Evolutionary conservation across 192 early-diverging fungal species (phyloP).

Genomic region (Linnemannia hyalina): DNA sequence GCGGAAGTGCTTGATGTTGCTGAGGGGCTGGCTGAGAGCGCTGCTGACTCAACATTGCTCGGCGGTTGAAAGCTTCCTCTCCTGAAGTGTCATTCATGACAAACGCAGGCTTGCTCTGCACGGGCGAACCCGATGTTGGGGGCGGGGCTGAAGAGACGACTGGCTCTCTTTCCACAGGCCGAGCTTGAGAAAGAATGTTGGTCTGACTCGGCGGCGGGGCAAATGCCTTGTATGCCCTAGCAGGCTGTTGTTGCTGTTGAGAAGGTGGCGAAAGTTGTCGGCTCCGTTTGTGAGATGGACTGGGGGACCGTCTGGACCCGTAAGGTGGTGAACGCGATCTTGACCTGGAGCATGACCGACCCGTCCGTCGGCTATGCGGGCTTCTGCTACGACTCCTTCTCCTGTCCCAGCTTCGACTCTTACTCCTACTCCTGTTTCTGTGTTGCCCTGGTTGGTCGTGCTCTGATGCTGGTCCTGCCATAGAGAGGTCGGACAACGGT

Average conservation of each 20-base stretch:
- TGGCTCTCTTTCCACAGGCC: background rate
- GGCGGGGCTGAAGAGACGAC: background rate
- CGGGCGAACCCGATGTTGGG: background rate
- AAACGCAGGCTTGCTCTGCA: slow-evolving; percentile 2
- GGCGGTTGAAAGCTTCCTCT: slow-evolving; percentile 78
- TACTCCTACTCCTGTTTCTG: slow-evolving; percentile 7
- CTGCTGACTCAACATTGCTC: slow-evolving; percentile 63
- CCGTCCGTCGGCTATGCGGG: background rate
- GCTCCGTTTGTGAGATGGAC: background rate
- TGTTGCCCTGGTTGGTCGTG: background rate
- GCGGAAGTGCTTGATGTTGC: background rate
- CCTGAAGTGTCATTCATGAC: slow-evolving; percentile 68
- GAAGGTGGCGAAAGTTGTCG: slow-evolving; percentile 7
- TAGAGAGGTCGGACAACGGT: background rate
- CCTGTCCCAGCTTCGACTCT: background rate
- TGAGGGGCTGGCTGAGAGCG: slow-evolving; percentile 2
- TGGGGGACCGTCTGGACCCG: slow-evolving; percentile 9
- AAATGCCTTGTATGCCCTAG: slow-evolving; percentile 34
- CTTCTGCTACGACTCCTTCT: slow-evolving; percentile 25
- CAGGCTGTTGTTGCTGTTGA: background rate
- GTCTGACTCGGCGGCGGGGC: slow-evolving; percentile 45
- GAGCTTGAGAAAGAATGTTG: background rate
- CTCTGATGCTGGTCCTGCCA: background rate
- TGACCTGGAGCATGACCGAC: slow-evolving; percentile 26
- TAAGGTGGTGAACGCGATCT: slow-evolving; percentile 13